These are phyloP conservation scores for Chlorella sp. DNA, from an alignment of 139 green algal species.

Conservation along the genomic window DNA sequence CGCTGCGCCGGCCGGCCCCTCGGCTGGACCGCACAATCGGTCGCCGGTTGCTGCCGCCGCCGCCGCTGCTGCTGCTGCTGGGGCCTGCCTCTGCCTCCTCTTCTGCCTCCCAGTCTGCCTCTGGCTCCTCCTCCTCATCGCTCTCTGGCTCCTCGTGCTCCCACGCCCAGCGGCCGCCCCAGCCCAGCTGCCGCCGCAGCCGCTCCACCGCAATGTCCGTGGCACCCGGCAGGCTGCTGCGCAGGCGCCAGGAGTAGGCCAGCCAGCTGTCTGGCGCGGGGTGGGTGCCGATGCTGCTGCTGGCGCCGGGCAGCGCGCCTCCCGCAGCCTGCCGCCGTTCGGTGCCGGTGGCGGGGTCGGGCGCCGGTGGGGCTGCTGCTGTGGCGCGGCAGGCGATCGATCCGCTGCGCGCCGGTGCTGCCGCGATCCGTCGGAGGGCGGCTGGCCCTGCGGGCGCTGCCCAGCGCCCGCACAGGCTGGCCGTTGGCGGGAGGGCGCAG, in stretches of 20 bases:
- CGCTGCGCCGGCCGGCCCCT: background rate
- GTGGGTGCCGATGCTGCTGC: no score
- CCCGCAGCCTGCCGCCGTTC: background rate
- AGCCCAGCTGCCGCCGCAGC: background rate
- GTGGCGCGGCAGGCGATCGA: background rate
- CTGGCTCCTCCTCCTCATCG: background rate
- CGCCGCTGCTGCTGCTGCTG: background rate
- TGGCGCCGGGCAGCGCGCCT: background rate
- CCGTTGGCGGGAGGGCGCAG: no score
- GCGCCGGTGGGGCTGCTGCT: background rate
- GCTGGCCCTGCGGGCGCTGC: no score
- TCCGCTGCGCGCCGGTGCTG: background rate
- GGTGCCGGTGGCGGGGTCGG: background rate
- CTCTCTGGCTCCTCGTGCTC: conserved; percentile 1
- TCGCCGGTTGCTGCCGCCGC: background rate
- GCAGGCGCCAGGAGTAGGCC: background rate
- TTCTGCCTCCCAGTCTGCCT: background rate
- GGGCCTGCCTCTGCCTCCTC: background rate
- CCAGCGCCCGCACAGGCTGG: no score
- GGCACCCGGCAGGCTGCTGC: background rate
- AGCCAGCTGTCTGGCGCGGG: background rate
- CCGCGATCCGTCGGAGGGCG: background rate
- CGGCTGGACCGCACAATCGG: background rate
- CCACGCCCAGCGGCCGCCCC: conserved; percentile 18
- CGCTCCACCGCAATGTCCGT: background rate